Percentiles rank a stretch among this genome's conserved stretches.
phyloP scores from a whole-genome alignment of 2,329 filamentous ascomycete species.

The Botrytis aclada region DNA sequence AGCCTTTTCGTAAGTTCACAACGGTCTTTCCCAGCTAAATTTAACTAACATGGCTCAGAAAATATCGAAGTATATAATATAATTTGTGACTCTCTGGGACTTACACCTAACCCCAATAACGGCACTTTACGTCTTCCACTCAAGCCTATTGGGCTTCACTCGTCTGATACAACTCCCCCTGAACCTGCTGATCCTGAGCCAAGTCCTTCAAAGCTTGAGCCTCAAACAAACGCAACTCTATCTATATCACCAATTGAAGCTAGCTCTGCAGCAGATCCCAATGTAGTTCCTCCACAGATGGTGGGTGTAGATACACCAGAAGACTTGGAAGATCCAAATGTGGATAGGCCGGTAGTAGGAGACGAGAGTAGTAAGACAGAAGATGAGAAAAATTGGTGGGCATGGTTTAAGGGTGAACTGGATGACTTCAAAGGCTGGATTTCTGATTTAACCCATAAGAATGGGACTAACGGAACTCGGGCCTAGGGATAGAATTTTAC shows the following conservation, averaged over 20 bases:
- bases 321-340: conserved; percentile 27
- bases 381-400: conserved; percentile 44
- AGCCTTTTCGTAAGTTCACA: conserved; percentile 71
- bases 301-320: conserved; percentile 34
- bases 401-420: conserved; percentile 51
- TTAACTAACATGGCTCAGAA: conserved; percentile 52
- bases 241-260: conserved; percentile 36
- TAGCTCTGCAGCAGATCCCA: conserved; percentile 30
- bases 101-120: conserved; percentile 76
- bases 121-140: conserved; percentile 77
- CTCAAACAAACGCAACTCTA: conserved; percentile 26
- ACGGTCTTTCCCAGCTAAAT: not conserved
- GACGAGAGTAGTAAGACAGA: conserved; percentile 31
- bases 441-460: conserved; percentile 4
- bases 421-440: conserved; percentile 40
- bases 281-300: conserved; percentile 29
- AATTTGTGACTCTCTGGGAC: conserved; percentile 78
- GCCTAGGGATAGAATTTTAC: not conserved
- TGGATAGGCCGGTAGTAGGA: conserved; percentile 28
- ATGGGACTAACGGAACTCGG: conserved; percentile 6
- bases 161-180: conserved; percentile 46
- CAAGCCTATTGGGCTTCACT: conserved; percentile 46
- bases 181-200: conserved; percentile 51
- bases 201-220: conserved; percentile 15
- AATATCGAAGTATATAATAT: conserved; percentile 96